phyloP scores from a whole-genome alignment of 2,329 filamentous ascomycete species.

The Botrytis hyacinthi region DNA sequence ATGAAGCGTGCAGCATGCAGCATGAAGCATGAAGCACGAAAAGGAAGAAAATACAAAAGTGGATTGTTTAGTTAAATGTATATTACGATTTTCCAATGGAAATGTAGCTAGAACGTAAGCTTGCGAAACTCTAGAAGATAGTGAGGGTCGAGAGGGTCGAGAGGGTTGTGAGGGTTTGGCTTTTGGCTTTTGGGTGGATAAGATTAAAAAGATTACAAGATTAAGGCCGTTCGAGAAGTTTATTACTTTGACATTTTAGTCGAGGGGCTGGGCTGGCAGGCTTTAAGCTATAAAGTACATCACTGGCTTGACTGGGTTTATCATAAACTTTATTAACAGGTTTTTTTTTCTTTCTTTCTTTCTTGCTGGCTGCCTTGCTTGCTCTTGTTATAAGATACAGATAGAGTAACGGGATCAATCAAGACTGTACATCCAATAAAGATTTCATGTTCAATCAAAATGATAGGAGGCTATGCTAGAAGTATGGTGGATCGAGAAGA shows the following conservation, averaged over 20 bases:
- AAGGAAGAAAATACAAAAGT: background rate
- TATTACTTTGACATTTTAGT: background rate
- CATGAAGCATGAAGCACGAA: background rate
- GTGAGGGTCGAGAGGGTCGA: background rate
- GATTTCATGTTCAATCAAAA: background rate
- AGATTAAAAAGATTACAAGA: background rate
- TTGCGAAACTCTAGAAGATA: background rate
- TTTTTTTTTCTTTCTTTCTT: background rate
- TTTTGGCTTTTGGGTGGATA: background rate
- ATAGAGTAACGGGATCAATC: background rate
- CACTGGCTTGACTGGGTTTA: background rate
- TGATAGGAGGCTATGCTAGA: background rate
- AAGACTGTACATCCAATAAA: too few species aligned
- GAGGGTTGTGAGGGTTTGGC: too few species aligned
- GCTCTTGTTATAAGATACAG: background rate
- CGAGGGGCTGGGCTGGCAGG: background rate
- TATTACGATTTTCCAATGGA: background rate
- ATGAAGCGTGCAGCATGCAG: background rate
- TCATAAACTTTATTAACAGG: background rate
- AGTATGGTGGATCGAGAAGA: background rate
- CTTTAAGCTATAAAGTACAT: background rate
- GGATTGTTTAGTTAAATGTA: background rate
- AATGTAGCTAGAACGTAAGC: background rate
- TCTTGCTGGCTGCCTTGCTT: background rate
- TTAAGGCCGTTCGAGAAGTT: conserved; percentile 3